Conservation (phyloP, 768 basidiomycete genomes). For the Pisolithus tinctorius region DNA sequence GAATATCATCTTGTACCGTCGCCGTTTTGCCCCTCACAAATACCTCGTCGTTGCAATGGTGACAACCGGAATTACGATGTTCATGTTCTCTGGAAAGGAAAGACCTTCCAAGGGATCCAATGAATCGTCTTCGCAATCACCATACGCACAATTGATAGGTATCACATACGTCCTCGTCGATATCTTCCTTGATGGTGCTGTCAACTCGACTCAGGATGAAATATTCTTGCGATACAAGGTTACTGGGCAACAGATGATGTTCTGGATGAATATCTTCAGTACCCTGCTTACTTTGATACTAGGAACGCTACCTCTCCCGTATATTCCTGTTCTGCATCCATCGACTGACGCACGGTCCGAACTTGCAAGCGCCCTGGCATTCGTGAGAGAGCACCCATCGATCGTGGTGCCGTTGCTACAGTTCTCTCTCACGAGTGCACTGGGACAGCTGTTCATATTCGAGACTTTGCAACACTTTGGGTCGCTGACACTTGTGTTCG, state of each 20-base stretch:
- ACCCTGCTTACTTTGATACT: slow-evolving; percentile 66
- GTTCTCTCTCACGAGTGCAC: slow-evolving; percentile 84
- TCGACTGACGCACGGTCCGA: slow-evolving; percentile 53
- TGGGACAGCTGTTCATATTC: slow-evolving; percentile 97
- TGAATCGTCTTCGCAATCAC: slow-evolving; percentile 26
- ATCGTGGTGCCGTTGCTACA: slow-evolving; percentile 68
- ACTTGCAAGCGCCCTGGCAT: slow-evolving; percentile 59
- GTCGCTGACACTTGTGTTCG: slow-evolving; percentile 80
- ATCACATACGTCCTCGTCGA: slow-evolving; percentile 76
- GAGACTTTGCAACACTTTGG: slow-evolving; percentile 92
- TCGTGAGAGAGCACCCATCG: slow-evolving; percentile 72
- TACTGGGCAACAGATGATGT: slow-evolving; percentile 98
- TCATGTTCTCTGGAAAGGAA: slow-evolving; percentile 83
- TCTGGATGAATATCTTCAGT: slow-evolving; percentile 90
- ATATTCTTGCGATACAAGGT: slow-evolving; percentile 75
- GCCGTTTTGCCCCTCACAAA: slow-evolving; percentile 88
- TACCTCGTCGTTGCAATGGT: slow-evolving; percentile 94
- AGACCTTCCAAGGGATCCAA: slow-evolving; percentile 32
- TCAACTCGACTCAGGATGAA: slow-evolving; percentile 96
- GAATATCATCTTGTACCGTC: slow-evolving; percentile 92
- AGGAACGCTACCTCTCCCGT: slow-evolving; percentile 66
- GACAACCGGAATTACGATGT: slow-evolving; percentile 84
- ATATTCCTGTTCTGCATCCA: slow-evolving; percentile 79
- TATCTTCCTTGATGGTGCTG: slow-evolving; percentile 85
- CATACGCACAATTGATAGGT: slow-evolving; percentile 63